Evolutionary conservation across 768 basidiomycete species (phyloP).

Genomic region (Mycena vitilis): DNA sequence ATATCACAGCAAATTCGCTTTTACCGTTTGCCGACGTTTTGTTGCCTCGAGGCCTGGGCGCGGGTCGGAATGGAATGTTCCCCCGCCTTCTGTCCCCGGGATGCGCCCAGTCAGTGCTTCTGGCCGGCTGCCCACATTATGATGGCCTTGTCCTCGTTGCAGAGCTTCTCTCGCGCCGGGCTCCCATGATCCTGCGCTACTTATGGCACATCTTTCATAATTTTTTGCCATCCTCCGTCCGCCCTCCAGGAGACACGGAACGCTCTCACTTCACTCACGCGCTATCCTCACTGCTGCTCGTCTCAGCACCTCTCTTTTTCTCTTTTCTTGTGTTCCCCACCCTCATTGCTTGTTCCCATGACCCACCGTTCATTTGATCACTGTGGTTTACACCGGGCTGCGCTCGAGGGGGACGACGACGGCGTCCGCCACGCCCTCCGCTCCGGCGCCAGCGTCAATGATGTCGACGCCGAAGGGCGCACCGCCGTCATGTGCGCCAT

Average conservation of each 20-base stretch:
- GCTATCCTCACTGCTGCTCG: slow-evolving; percentile 32
- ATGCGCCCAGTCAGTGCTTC: slow-evolving; percentile 10
- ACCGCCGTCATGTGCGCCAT: slow-evolving; percentile 77
- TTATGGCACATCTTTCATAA: slow-evolving; percentile 32
- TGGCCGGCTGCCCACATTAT: slow-evolving; percentile 23
- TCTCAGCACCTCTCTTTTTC: slow-evolving; percentile 25
- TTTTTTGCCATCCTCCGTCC: slow-evolving; percentile 31
- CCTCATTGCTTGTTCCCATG: slow-evolving; percentile 37
- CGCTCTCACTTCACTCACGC: slow-evolving; percentile 34
- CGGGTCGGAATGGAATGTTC: slow-evolving; percentile 35
- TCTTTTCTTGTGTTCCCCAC: slow-evolving; percentile 19
- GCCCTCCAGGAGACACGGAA: slow-evolving; percentile 30
- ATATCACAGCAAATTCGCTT: slow-evolving; percentile 15
- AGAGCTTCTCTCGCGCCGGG: slow-evolving; percentile 30
- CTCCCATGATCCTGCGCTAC: slow-evolving; percentile 31
- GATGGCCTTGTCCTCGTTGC: slow-evolving; percentile 39
- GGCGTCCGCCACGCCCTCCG: slow-evolving; percentile 65
- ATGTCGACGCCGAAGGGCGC: slow-evolving; percentile 68
- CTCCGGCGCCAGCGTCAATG: slow-evolving; percentile 76
- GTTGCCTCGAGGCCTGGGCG: slow-evolving; percentile 35
- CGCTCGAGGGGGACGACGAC: slow-evolving; percentile 65
- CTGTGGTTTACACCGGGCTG: slow-evolving; percentile 63
- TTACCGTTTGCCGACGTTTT: slow-evolving; percentile 32
- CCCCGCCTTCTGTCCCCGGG: slow-evolving; percentile 20
- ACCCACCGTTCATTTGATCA: slow-evolving; percentile 49